Conservation (phyloP, 371 early-diverging fungal species). For the Fennellomyces sp. region DNA sequence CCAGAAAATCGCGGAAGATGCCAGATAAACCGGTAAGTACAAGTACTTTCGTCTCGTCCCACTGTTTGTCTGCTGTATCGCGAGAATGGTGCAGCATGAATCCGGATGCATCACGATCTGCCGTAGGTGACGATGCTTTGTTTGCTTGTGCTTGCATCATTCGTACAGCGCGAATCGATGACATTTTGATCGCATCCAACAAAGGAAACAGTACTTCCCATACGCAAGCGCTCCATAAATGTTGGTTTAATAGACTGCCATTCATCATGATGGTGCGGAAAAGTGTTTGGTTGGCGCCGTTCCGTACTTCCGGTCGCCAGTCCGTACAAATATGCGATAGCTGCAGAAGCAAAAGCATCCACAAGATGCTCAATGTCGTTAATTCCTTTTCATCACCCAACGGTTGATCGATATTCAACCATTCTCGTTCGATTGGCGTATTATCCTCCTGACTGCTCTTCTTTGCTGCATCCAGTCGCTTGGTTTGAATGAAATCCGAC, state of each 20-base stretch:
- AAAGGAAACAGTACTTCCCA: slow-evolving; percentile 90
- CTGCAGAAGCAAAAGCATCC: slow-evolving; percentile 85
- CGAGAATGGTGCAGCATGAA: slow-evolving; percentile 70
- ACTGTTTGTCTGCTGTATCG: slow-evolving; percentile 83
- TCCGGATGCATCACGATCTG: slow-evolving; percentile 40
- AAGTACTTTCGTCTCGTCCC: slow-evolving; percentile 95
- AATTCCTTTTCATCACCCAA: slow-evolving; percentile 49
- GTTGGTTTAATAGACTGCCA: slow-evolving; percentile 66
- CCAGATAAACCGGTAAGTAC: slow-evolving; percentile 78
- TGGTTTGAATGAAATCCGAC: slow-evolving; percentile 79
- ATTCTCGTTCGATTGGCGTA: slow-evolving; percentile 31
- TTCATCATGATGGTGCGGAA: slow-evolving; percentile 92
- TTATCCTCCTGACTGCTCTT: slow-evolving; percentile 8
- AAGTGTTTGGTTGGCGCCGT: slow-evolving; percentile 93
- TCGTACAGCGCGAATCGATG: slow-evolving; percentile 47
- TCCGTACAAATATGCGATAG: slow-evolving; percentile 88
- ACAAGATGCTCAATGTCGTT: slow-evolving; percentile 67
- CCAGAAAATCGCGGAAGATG: slow-evolving; percentile 73
- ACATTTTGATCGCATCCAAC: slow-evolving; percentile 75
- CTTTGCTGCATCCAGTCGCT: slow-evolving; percentile 55
- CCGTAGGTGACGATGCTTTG: slow-evolving; percentile 15
- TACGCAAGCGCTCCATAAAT: slow-evolving; percentile 86
- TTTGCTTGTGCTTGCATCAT: slow-evolving; percentile 26
- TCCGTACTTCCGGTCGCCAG: slow-evolving; percentile 89
- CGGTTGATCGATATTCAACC: slow-evolving; percentile 35